These are phyloP conservation scores for Protomyces gravidus DNA, from an alignment of 1,139 yeast species.

Conservation along the genomic window DNA sequence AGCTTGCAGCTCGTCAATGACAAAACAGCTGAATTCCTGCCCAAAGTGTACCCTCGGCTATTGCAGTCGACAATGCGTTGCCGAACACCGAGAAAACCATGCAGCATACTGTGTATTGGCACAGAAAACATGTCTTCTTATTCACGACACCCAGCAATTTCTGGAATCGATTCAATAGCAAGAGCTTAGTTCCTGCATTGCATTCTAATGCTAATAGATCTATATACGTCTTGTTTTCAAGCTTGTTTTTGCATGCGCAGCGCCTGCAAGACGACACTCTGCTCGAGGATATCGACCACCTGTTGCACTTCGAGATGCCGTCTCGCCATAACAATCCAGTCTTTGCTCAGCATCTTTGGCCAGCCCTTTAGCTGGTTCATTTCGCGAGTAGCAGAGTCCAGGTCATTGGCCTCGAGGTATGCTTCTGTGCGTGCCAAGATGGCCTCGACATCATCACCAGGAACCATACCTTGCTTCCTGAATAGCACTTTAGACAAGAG, in stretches of 20 bases:
- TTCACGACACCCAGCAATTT: background rate
- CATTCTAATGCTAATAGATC: background rate
- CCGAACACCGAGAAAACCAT: background rate
- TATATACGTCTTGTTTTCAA: background rate
- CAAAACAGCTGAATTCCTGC: conserved; percentile 2
- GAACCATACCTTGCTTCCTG: conserved; percentile 58
- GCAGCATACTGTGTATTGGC: background rate
- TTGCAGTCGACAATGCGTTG: conserved; percentile 8
- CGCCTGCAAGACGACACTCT: conserved; percentile 15
- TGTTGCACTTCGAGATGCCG: conserved; percentile 30
- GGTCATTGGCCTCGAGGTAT: conserved; percentile 68
- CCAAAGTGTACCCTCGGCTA: conserved; percentile 4
- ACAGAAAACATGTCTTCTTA: background rate
- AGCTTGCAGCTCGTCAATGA: background rate
- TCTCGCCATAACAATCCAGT: conserved; percentile 71
- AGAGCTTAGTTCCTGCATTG: no score
- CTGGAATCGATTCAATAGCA: background rate
- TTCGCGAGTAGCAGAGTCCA: conserved; percentile 88
- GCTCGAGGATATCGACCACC: conserved; percentile 28
- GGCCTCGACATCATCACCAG: conserved; percentile 81
- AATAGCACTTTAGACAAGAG: conserved; percentile 71
- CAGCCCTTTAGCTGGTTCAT: conserved; percentile 87
- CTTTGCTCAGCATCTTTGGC: conserved; percentile 84
- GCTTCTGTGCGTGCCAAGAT: conserved; percentile 81
- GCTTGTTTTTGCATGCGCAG: conserved; percentile 15